These are phyloP conservation scores for Ananas comosus DNA, from an alignment of 176 grass and related monocot species.

Conservation along the genomic window DNA sequence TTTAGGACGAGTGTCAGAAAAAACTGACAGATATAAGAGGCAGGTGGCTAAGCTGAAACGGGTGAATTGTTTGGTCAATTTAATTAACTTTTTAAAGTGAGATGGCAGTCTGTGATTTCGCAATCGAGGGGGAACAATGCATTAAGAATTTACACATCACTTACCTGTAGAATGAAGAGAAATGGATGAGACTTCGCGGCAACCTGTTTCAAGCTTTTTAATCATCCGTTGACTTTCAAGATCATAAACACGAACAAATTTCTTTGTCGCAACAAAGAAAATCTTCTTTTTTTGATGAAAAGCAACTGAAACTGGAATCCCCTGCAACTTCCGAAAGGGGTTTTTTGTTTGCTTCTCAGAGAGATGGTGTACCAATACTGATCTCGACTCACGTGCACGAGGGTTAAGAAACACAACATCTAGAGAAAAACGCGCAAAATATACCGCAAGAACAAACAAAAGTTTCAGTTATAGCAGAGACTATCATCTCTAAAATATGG, in stretches of 20 bases:
- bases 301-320: conserved; percentile 67
- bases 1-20: too few species aligned
- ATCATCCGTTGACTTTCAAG: conserved; percentile 60
- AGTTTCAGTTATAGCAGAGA: background rate
- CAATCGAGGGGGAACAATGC: background rate
- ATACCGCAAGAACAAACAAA: background rate
- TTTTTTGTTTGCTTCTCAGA: conserved; percentile 75
- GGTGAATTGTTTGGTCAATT: too few species aligned
- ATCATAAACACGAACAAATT: conserved; percentile 90
- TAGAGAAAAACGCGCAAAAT: background rate
- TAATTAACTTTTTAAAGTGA: too few species aligned
- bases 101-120: too few species aligned
- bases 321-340: conserved; percentile 81
- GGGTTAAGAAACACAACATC: conserved; percentile 45
- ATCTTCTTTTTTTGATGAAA: conserved; percentile 86
- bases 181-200: conserved; percentile 82
- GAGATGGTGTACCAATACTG: conserved; percentile 83
- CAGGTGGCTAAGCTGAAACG: too few species aligned
- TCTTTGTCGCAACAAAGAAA: conserved; percentile 94
- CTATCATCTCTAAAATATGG: too few species aligned
- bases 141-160: conserved; percentile 3
- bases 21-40: too few species aligned
- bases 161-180: conserved; percentile 83
- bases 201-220: conserved; percentile 83
- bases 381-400: conserved; percentile 67